Percentiles rank a stretch among this genome's conserved stretches.
These are phyloP conservation scores for Clonostachys chloroleuca DNA, from an alignment of 2,329 filamentous ascomycete genomes.

Conservation along the genomic window DNA sequence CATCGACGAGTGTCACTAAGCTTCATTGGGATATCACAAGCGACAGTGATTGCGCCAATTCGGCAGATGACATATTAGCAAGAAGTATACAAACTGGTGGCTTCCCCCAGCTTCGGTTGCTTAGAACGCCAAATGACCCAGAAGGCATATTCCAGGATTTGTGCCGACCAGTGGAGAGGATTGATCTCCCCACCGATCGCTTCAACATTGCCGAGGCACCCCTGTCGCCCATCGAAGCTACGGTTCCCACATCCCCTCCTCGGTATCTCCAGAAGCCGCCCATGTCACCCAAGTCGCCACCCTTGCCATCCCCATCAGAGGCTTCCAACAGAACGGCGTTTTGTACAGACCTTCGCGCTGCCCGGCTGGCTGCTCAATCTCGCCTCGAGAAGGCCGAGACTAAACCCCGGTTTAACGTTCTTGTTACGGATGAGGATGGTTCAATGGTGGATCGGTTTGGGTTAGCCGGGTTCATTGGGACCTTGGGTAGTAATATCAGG, in stretches of 20 bases:
- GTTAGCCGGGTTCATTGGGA: slow-evolving; percentile 59
- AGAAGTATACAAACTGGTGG: slow-evolving; percentile 55
- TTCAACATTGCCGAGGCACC: slow-evolving; percentile 20
- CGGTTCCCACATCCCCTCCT: slow-evolving; percentile 1
- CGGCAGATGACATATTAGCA: slow-evolving; percentile 59
- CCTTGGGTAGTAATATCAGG: slow-evolving; percentile 49
- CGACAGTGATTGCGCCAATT: slow-evolving; percentile 33
- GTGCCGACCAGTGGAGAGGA: slow-evolving; percentile 56
- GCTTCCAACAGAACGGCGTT: slow-evolving; percentile 11
- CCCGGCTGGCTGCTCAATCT: slow-evolving; percentile 61
- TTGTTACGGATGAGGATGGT: slow-evolving; percentile 50
- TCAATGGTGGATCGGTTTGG: slow-evolving; percentile 44
- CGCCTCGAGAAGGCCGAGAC: slow-evolving; percentile 56
- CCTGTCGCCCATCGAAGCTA: slow-evolving; percentile 8
- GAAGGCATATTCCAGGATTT: slow-evolving; percentile 65
- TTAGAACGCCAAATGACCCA: slow-evolving; percentile 66
- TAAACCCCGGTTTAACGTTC: slow-evolving; percentile 51
- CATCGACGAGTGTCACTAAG: slow-evolving; percentile 43
- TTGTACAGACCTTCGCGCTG: slow-evolving; percentile 39
- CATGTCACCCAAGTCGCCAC: slow-evolving; percentile 24
- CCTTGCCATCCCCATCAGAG: neutral
- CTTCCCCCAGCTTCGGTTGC: slow-evolving; percentile 55
- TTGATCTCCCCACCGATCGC: slow-evolving; percentile 46
- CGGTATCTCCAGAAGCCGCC: slow-evolving; percentile 25
- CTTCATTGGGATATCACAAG: slow-evolving; percentile 64